Evolutionary conservation across 1,139 yeast genomes (phyloP).

Genomic region (Hyphopichia burtonii): DNA sequence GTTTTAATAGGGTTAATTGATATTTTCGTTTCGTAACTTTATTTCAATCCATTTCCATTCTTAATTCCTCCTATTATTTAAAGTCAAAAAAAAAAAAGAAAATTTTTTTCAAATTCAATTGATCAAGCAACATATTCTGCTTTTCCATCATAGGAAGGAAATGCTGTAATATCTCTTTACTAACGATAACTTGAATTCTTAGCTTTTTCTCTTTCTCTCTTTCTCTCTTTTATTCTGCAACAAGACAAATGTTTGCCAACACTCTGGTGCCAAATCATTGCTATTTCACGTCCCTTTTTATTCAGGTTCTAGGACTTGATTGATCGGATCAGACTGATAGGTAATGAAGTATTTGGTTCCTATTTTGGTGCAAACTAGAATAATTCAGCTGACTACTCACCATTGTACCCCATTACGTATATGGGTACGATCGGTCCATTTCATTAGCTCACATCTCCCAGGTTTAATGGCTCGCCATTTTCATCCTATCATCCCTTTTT

Average conservation of each 20-base stretch:
- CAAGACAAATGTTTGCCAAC: slow-evolving; percentile 81
- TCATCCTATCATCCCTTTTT: neutral
- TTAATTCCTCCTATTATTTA: neutral
- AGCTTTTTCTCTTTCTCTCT: slow-evolving; percentile 1
- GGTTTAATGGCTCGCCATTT: neutral
- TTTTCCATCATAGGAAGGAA: neutral
- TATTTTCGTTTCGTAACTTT: slow-evolving; percentile 10
- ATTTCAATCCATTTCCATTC: neutral
- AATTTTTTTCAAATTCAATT: neutral
- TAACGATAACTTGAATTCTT: neutral
- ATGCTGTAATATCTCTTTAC: slow-evolving; percentile 6
- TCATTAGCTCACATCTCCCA: slow-evolving; percentile 41
- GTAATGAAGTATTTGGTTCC: slow-evolving; percentile 70
- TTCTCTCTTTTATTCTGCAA: neutral
- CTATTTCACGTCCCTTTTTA: slow-evolving; percentile 6
- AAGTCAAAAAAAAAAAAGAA: neutral
- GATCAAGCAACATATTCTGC: neutral
- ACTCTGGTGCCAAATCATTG: slow-evolving; percentile 82
- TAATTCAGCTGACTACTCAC: slow-evolving; percentile 67
- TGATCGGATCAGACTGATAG: slow-evolving; percentile 7
- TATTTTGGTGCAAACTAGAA: slow-evolving; percentile 97
- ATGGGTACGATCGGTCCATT: slow-evolving; percentile 65
- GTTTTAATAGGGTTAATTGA: slow-evolving; percentile 36
- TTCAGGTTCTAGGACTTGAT: slow-evolving; percentile 1
- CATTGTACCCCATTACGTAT: slow-evolving; percentile 39